phyloP scores from a whole-genome alignment of 192 early-diverging fungal genomes.

The Podila epicladia region DNA sequence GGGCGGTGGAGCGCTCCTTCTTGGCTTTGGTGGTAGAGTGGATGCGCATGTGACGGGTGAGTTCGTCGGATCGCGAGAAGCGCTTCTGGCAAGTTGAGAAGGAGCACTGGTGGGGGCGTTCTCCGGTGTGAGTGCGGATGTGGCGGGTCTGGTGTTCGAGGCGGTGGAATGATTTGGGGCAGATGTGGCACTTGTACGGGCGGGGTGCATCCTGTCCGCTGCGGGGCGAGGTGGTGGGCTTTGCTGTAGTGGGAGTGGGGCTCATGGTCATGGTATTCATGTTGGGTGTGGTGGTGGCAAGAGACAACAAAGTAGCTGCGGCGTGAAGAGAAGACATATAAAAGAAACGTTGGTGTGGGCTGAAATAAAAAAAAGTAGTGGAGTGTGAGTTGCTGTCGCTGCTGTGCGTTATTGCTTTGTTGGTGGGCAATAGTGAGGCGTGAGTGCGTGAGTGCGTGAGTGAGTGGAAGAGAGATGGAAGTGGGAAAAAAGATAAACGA shows the following conservation, averaged over 20 bases:
- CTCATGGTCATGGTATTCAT: constrained; percentile 29
- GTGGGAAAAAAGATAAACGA: constrained; percentile 6
- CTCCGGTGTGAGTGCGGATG: constrained; percentile 87
- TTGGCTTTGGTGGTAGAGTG: constrained; percentile 58
- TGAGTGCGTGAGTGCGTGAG: neutral
- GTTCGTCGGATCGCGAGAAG: constrained; percentile 88
- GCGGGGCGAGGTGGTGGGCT: constrained; percentile 28
- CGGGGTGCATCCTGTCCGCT: constrained; percentile 56
- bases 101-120: constrained; percentile 85
- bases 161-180: constrained; percentile 78
- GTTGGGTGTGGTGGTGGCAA: constrained; percentile 18
- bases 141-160: constrained; percentile 90
- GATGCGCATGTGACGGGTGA: constrained; percentile 66
- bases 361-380: neutral
- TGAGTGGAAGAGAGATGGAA: neutral
- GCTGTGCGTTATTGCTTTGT: neutral
- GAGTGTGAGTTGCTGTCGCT: too few species aligned
- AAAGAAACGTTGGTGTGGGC: neutral
- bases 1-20: constrained; percentile 49
- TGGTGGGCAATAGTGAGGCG: neutral
- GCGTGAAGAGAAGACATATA: constrained; percentile 14
- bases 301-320: constrained; percentile 19
- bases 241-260: constrained; percentile 5
- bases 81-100: constrained; percentile 77
- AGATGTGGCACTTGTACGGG: constrained; percentile 72